Evolutionary conservation across 2,329 filamentous ascomycete genomes (phyloP), one percentile per base, ranked within the genome.

Genomic region (Periconia sp.): DNA sequence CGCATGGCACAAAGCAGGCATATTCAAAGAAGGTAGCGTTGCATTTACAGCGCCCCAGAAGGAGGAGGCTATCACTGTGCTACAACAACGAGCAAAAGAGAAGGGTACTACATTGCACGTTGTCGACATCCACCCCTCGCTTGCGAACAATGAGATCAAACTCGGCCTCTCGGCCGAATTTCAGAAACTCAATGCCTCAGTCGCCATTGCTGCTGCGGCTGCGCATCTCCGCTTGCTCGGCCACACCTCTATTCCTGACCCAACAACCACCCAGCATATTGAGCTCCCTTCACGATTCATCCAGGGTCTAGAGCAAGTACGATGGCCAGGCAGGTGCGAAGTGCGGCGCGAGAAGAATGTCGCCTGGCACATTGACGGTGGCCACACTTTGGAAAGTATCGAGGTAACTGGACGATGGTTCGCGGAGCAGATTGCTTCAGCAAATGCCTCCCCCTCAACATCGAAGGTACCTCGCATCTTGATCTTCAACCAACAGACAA

Each of bases 401-500:
- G 78, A 83, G 38, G 79, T 89, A 29, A 87, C 88, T 9, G 89
- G 84, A 3, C 77, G 76, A 53, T 96, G 92, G 92, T 92, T 92
- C 59, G 81, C 81, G 6, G 63, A 68, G 31, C 68, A 56, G 49
- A 71, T 63, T 25, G 52, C 60, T 10, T 57, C 66, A 12, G 67
- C 69, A 31, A 66, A 68, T 9, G 60, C 68, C 4, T 57, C 68
- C 5, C 45, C 45, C n/a, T 50, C 47, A 54, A 38, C 40, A 16
- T 40, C 52, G 4, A 41, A 47, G 15, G 40, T 49, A 8, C 62
- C 73, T 5, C 75, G 89, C 0, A 76, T 87, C 43, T 73, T 97
- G 32, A 79, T 97, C 34, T 97, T 97, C 77, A 96, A 96, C 69
- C 92, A 96, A 69, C 90, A 96, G 63, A 90, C 89, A 8, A 83